Base-by-base conservation (phyloP, 768 basidiomycete species). In the Mycena rebaudengoi region DNA sequence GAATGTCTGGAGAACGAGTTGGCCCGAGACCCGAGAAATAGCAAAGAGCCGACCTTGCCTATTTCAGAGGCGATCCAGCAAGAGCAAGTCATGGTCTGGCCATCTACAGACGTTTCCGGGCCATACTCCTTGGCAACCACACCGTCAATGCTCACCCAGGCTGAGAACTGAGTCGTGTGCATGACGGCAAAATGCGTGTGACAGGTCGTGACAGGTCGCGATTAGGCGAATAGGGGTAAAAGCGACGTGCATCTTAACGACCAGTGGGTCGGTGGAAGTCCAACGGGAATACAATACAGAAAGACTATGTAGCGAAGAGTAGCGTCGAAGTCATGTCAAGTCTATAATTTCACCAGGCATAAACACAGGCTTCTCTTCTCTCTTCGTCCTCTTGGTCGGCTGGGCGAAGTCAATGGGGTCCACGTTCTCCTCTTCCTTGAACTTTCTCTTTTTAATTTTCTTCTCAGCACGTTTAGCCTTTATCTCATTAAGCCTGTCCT, bases 271-370 rank as follows among this genome's bases (percentile, higher is more conserved):
- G n/a, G n/a, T n/a, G n/a, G n/a, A n/a, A n/a, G n/a, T n/a, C n/a
- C n/a, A n/a, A n/a, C n/a, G n/a, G n/a, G n/a, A n/a, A n/a, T n/a
- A n/a, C n/a, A n/a, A n/a, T n/a, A n/a, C n/a, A n/a, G n/a, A n/a
- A n/a, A n/a, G n/a, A n/a, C n/a, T n/a, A n/a, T n/a, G n/a, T n/a
- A n/a, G n/a, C n/a, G n/a, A n/a, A n/a, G n/a, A n/a, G n/a, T n/a
- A n/a, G n/a, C n/a, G n/a, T n/a, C n/a, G n/a, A 37, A 50, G 21
- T 46, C 35, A 56, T 28, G 71, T 70, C 25, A 74, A 50, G 46
- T 74, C 67, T 32, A 74, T 74, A 20, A 72, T 46, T 39, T 72
- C 70, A 14, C 59, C 69, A 0, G 55, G 43, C 41, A 55, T 23
- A 13, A 67, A 55, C 21, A 44, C 41, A 20, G 62, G 28, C 8